Percentiles rank a stretch among this genome's conserved stretches.
phyloP scores from a whole-genome alignment of 2,329 filamentous ascomycete species.

The Phaeoacremonium minimum region DNA sequence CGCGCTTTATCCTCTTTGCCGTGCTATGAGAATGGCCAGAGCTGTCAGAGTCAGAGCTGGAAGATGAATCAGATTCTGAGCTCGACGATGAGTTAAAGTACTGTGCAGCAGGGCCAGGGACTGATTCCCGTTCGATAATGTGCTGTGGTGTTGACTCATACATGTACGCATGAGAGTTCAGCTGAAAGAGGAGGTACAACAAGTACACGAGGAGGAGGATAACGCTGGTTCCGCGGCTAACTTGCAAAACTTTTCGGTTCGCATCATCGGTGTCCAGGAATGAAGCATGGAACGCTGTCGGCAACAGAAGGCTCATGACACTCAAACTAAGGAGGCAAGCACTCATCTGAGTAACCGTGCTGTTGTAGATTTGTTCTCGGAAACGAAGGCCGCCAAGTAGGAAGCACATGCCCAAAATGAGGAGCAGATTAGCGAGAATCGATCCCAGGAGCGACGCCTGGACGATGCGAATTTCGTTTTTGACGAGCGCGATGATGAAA shows the following conservation, averaged over 20 bases:
- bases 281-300: slow-evolving; percentile 57
- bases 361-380: slow-evolving; percentile 69
- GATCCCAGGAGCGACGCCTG: slow-evolving; percentile 74
- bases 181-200: slow-evolving; percentile 71
- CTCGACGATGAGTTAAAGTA: slow-evolving; percentile 55
- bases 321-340: slow-evolving; percentile 64
- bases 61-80: slow-evolving; percentile 29
- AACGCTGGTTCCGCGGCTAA: slow-evolving; percentile 74
- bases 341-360: slow-evolving; percentile 69
- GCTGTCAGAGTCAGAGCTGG: slow-evolving; percentile 53
- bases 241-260: slow-evolving; percentile 59
- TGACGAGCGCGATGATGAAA: slow-evolving; percentile 37
- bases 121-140: slow-evolving; percentile 56
- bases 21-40: slow-evolving; percentile 35
- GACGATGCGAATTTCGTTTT: slow-evolving; percentile 68
- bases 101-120: slow-evolving; percentile 63
- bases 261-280: slow-evolving; percentile 57
- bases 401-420: slow-evolving; percentile 74
- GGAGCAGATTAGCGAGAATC: slow-evolving; percentile 70
- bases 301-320: slow-evolving; percentile 34
- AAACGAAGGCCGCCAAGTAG: slow-evolving; percentile 64
- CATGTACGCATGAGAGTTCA: slow-evolving; percentile 64
- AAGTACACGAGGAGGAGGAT: slow-evolving; percentile 69
- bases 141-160: slow-evolving; percentile 69
- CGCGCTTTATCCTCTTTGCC: slow-evolving; percentile 60